Base-by-base conservation (phyloP, 495 filamentous ascomycete species). In the Saxophila tyrrhenica region DNA sequence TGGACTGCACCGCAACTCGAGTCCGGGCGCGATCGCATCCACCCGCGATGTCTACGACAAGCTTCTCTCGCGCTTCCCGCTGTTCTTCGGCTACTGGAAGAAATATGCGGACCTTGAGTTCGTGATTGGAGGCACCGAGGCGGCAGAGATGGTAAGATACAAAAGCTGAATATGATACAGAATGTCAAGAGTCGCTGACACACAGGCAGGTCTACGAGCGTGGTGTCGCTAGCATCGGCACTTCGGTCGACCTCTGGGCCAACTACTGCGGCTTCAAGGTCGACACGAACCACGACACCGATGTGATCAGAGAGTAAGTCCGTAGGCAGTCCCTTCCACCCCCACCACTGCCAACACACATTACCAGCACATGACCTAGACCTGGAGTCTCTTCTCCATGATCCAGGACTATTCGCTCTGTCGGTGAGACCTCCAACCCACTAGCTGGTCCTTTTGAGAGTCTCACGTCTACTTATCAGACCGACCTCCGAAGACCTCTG, bases 291-390 rank as follows among this genome's bases (percentile, higher is more conserved):
- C 92, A 99, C 74, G 89, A 94, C 62, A 75, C 86, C 54, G 86
- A 95, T 64, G 78, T 91, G 68, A 95, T 96, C 73, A 84, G 94
- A 95, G 92, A 97, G 92, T 98, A 95, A 96, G 92, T 97, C 73
- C 65, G 70, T 63, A 70, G 63, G 68, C 65, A 74, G 71, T 74
- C 71, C 68, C 70, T 85, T 88, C 86, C 77, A 78, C 84, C 82
- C 78, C 81, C 53, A 29, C 35, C 58, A 19, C 58, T 79, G 75
- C 56, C 62, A 57, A 57, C 55, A n/a, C n/a, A n/a, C 32, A 50
- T 16, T 44, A 39, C 24, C 49, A 63, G 54, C 51, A 41, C 51
- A 39, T 51, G 52, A 19, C 39, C 21, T 13, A 23, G 51, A 41
- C 2, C 23, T 24, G n/a, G 21, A 39, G 16, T 35, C 25, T 47